phyloP scores from a whole-genome alignment of 2,329 filamentous ascomycete species.

The Macrophomina pseudophaseolina region DNA sequence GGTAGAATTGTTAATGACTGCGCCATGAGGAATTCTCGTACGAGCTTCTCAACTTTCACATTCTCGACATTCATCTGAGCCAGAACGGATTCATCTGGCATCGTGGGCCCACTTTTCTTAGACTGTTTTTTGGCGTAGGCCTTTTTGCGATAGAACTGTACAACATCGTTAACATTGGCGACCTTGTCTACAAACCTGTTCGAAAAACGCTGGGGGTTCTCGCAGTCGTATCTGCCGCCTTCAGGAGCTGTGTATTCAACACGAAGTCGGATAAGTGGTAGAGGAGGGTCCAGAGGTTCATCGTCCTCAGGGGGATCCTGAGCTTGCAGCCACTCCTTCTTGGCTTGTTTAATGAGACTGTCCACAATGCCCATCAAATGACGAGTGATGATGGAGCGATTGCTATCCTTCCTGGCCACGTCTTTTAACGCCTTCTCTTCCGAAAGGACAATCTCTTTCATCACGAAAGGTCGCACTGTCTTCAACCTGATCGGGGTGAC shows the following conservation, averaged over 20 bases:
- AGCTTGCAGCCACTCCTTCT: slow-evolving; percentile 77
- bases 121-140: slow-evolving; percentile 54
- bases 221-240: slow-evolving; percentile 83
- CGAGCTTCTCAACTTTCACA: slow-evolving; percentile 86
- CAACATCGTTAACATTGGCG: slow-evolving; percentile 91
- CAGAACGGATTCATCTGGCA: slow-evolving; percentile 69
- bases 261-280: slow-evolving; percentile 85
- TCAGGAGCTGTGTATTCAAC: slow-evolving; percentile 89
- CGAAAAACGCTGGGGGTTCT: slow-evolving; percentile 95
- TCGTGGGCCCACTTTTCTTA: slow-evolving; percentile 56
- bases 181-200: slow-evolving; percentile 90
- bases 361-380: slow-evolving; percentile 80
- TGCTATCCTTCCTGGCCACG: slow-evolving; percentile 80
- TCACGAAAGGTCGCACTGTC: slow-evolving; percentile 88
- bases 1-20: slow-evolving; percentile 93
- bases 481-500: slow-evolving; percentile 83
- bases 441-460: slow-evolving; percentile 77
- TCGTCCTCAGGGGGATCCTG: slow-evolving; percentile 64
- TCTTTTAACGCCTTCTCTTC: slow-evolving; percentile 78
- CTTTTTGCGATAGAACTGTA: slow-evolving; percentile 92
- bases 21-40: slow-evolving; percentile 82
- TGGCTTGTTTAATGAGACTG: slow-evolving; percentile 84
- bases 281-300: slow-evolving; percentile 66
- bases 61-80: slow-evolving; percentile 70
- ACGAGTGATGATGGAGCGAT: slow-evolving; percentile 78